phyloP scores from a whole-genome alignment of 2,329 filamentous ascomycete species.

The Pseudogymnoascus sp. region DNA sequence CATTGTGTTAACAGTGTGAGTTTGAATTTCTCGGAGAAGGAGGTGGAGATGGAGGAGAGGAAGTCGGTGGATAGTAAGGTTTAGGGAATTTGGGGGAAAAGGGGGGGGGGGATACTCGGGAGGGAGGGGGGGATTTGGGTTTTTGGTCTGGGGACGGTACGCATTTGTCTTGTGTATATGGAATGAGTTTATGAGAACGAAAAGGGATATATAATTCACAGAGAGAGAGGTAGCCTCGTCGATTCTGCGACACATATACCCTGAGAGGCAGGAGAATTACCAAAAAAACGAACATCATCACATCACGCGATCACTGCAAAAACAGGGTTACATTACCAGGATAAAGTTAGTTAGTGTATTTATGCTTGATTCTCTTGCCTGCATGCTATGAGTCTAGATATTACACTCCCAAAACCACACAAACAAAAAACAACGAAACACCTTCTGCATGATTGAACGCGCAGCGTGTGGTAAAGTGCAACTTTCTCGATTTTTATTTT shows the following conservation, averaged over 20 bases:
- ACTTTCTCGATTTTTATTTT: constrained; percentile 4
- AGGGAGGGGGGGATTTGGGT: not conserved
- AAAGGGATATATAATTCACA: not conserved
- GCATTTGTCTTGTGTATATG: not conserved
- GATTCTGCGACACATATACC: constrained; percentile 3
- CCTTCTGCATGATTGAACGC: not conserved
- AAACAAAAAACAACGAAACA: not conserved
- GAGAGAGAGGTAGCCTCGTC: not conserved
- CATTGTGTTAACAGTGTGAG: constrained; percentile 95
- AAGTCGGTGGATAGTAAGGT: constrained; percentile 34
- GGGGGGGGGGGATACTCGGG: not conserved
- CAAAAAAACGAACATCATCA: not conserved
- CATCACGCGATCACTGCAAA: constrained; percentile 5
- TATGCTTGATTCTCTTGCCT: constrained; percentile 5
- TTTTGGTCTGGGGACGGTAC: not conserved
- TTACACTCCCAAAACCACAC: constrained; percentile 2
- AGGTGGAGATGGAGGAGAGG: constrained; percentile 39
- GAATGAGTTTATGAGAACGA: constrained; percentile 5
- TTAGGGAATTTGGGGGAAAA: constrained; percentile 12
- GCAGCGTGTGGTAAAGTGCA: not conserved
- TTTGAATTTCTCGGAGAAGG: constrained; percentile 66
- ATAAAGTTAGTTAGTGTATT: constrained; percentile 1
- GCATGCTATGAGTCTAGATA: constrained; percentile 8
- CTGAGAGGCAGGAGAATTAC: not conserved
- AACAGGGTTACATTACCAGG: not conserved